phyloP scores from a whole-genome alignment of 305 asterid species.

The Euphrasia arctica region DNA sequence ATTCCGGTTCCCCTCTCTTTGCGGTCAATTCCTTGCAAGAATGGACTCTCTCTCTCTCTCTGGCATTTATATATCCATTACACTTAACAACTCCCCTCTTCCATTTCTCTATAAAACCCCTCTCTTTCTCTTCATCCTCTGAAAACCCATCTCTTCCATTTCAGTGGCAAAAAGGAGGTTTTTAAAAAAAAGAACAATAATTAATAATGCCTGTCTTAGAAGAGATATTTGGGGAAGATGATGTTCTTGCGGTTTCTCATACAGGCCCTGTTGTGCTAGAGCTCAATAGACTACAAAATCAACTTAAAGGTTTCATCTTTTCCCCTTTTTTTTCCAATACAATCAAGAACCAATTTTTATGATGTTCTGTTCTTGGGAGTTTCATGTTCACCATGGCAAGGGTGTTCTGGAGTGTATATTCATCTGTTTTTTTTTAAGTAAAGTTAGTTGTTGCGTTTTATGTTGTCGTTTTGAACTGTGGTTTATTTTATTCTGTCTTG shows the following conservation, averaged over 20 bases:
- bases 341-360: background rate
- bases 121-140: slow-evolving; percentile 9
- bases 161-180: background rate
- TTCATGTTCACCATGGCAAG: background rate
- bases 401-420: background rate
- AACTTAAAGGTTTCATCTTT: slow-evolving; percentile 61
- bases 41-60: slow-evolving; percentile 52
- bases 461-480: slow-evolving; percentile 2
- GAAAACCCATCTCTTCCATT: background rate
- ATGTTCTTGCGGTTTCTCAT: slow-evolving; percentile 35
- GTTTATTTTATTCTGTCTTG: slow-evolving; percentile 16
- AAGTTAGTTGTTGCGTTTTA: background rate
- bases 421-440: background rate
- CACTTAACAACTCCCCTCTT: slow-evolving; percentile 32
- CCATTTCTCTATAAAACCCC: slow-evolving; percentile 39
- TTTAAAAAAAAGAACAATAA: too few relatives aligned
- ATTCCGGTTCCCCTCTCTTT: slow-evolving; percentile 42
- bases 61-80: background rate
- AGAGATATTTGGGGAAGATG: slow-evolving; percentile 42
- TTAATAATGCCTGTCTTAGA: slow-evolving; percentile 37
- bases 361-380: background rate
- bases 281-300: slow-evolving; percentile 69
- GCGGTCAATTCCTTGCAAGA: slow-evolving; percentile 59
- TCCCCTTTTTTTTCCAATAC: background rate
- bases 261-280: slow-evolving; percentile 81